Evolutionary conservation across 805 yeast genomes (phyloP).

Genomic region (Yamadazyma phyllophila): DNA sequence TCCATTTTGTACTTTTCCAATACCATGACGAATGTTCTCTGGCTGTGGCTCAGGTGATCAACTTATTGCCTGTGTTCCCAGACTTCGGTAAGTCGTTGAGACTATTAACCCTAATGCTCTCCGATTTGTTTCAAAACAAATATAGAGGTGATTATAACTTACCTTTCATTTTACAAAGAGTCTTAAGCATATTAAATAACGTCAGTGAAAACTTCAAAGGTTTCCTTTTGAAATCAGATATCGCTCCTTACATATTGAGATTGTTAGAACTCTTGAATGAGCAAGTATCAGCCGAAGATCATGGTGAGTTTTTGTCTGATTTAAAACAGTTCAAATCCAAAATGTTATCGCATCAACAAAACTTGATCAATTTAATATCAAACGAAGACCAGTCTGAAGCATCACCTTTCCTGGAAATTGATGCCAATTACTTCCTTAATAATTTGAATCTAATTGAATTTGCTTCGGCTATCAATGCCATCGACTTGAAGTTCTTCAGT

Average conservation of each 20-base stretch:
- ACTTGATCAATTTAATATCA: slow-evolving; percentile 28
- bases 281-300: slow-evolving; percentile 6
- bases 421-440: slow-evolving; percentile 52
- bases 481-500: slow-evolving; percentile 62
- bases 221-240: slow-evolving; percentile 60
- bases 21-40: slow-evolving; percentile 12
- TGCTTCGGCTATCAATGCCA: slow-evolving; percentile 61
- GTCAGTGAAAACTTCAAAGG: slow-evolving; percentile 64
- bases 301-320: slow-evolving; percentile 17
- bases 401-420: slow-evolving; percentile 28
- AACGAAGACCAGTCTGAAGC: slow-evolving; percentile 5
- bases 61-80: slow-evolving; percentile 36
- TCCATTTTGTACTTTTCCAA: slow-evolving; percentile 62
- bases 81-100: slow-evolving; percentile 28
- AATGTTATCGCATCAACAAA: slow-evolving; percentile 50
- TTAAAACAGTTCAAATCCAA: slow-evolving; percentile 52
- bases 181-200: slow-evolving; percentile 52
- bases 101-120: slow-evolving; percentile 15
- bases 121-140: slow-evolving; percentile 9
- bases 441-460: slow-evolving; percentile 49
- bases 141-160: slow-evolving; percentile 18
- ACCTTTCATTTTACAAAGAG: slow-evolving; percentile 45
- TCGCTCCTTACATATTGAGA: slow-evolving; percentile 56
- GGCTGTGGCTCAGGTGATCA: slow-evolving; percentile 19
- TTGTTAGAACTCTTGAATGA: slow-evolving; percentile 44